These are phyloP conservation scores for Emmonsia crescens DNA, from an alignment of 2,329 filamentous ascomycete genomes.

Conservation along the genomic window DNA sequence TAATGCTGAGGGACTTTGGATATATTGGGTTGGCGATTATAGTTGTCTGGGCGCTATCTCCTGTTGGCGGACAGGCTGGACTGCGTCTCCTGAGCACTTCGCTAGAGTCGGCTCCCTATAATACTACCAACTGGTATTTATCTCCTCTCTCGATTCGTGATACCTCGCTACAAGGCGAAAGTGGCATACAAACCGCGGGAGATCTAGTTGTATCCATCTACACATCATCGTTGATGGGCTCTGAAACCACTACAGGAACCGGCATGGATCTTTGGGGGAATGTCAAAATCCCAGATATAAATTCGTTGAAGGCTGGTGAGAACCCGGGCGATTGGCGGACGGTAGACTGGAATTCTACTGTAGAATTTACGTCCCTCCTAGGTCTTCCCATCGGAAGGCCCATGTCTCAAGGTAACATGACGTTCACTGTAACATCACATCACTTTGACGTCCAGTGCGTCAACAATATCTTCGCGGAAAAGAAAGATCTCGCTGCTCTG, in stretches of 20 bases:
- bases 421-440: constrained; percentile 1
- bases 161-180: background rate
- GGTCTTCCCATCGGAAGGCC: background rate
- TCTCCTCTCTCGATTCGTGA: background rate
- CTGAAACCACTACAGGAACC: background rate
- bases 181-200: background rate
- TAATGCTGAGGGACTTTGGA: background rate
- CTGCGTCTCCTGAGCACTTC: background rate
- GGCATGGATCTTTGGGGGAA: constrained; percentile 1
- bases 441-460: background rate
- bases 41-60: background rate
- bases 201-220: background rate
- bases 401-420: background rate
- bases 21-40: background rate
- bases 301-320: background rate
- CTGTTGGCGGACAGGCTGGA: background rate
- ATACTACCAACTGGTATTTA: constrained; percentile 1
- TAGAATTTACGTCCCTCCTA: background rate
- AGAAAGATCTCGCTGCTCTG: background rate
- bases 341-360: background rate
- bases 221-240: background rate
- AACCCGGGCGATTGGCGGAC: background rate
- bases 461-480: background rate
- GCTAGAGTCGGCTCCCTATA: background rate
- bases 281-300: constrained; percentile 1